These are phyloP conservation scores for Trichoderma erinaceum DNA, from an alignment of 495 filamentous ascomycete genomes.

Conservation along the genomic window DNA sequence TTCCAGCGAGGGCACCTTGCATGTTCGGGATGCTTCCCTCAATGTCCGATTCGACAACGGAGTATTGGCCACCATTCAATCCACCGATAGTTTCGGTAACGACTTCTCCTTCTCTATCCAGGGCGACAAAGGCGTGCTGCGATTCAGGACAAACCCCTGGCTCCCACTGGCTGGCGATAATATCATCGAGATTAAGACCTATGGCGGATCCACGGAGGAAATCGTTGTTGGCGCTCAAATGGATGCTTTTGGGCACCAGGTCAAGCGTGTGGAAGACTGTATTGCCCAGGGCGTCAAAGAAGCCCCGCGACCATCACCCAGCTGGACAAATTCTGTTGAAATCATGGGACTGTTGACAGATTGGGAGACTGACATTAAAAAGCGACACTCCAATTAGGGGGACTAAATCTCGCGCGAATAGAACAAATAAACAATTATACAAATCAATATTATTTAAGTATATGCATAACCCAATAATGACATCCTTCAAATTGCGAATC, in stretches of 20 bases:
- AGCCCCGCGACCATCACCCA: not conserved
- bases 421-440: not conserved
- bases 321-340: not conserved
- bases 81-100: not conserved
- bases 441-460: not conserved
- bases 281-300: not conserved
- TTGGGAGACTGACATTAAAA: not conserved
- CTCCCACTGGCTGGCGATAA: not conserved
- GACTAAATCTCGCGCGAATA: not conserved
- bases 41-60: conserved; percentile 2
- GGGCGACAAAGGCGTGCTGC: not conserved
- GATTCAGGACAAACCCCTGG: conserved; percentile 5
- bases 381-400: not conserved
- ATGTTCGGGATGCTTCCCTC: not conserved
- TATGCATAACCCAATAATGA: not conserved
- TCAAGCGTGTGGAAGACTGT: conserved; percentile 7
- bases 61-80: not conserved
- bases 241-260: conserved; percentile 2
- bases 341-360: not conserved
- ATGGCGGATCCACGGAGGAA: not conserved
- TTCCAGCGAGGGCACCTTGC: not conserved
- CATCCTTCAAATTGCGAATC: conserved; percentile 4
- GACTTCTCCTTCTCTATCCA: conserved; percentile 6
- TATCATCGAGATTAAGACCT: conserved; percentile 1
- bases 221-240: not conserved